Evolutionary conservation across 1,139 yeast genomes (phyloP).

Genomic region (Blastobotrys niveus): DNA sequence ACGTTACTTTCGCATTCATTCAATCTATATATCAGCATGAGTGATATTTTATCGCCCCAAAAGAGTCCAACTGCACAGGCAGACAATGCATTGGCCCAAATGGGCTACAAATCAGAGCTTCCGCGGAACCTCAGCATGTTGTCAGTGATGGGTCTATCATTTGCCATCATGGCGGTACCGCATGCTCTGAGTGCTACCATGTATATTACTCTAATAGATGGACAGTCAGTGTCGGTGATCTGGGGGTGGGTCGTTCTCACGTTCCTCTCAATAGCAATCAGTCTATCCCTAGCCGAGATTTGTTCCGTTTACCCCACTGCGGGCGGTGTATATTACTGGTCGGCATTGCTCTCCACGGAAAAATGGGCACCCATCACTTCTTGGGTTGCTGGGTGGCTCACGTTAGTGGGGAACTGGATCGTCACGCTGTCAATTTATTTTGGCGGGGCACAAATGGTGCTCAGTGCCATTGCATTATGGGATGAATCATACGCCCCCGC

Average conservation of each 20-base stretch:
- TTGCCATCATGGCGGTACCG: conserved; percentile 1
- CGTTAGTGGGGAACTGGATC: neutral
- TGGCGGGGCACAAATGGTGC: neutral
- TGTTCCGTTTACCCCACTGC: conserved; percentile 3
- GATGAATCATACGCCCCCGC: neutral
- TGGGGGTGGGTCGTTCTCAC: conserved; percentile 4
- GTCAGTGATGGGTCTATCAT: neutral
- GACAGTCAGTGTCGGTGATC: neutral
- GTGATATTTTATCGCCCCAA: too few species aligned
- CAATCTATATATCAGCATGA: too few species aligned
- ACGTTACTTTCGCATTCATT: too few species aligned
- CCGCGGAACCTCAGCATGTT: conserved; percentile 1
- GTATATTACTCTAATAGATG: neutral
- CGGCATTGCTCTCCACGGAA: conserved; percentile 1
- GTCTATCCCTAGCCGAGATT: conserved; percentile 3
- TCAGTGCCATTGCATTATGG: neutral
- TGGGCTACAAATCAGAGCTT: conserved; percentile 2
- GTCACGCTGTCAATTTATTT: neutral
- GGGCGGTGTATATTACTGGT: conserved; percentile 6
- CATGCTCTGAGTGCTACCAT: neutral
- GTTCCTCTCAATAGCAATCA: neutral
- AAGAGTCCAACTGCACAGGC: too few species aligned
- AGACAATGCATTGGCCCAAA: too few species aligned
- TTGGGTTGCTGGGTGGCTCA: conserved; percentile 6
- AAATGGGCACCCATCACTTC: conserved; percentile 7